phyloP scores from a whole-genome alignment of 2,329 filamentous ascomycete genomes.

The Bipolaris cookei region DNA sequence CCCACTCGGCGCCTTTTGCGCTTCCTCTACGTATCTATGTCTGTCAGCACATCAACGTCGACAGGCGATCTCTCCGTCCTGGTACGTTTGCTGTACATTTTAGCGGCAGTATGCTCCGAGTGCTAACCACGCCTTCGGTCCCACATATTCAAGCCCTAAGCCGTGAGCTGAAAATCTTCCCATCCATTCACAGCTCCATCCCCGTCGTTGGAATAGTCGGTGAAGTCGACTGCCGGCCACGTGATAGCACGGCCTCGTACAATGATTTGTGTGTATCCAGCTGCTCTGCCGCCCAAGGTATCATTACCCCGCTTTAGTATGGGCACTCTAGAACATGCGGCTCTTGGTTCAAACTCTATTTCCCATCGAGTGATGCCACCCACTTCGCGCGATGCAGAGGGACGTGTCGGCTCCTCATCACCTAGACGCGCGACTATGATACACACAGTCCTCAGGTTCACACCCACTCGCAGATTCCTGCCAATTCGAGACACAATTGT shows the following conservation, averaged over 20 bases:
- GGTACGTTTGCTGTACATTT: conserved; percentile 48
- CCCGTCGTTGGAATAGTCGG: conserved; percentile 49
- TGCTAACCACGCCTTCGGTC: conserved; percentile 47
- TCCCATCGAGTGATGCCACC: conserved; percentile 47
- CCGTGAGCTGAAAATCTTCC: conserved; percentile 44
- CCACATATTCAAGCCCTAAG: conserved; percentile 15
- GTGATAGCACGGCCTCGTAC: conserved; percentile 16
- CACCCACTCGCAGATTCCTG: conserved; percentile 46
- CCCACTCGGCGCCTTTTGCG: too few species aligned
- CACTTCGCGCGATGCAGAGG: conserved; percentile 30
- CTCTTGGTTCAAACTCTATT: conserved; percentile 37
- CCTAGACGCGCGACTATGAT: conserved; percentile 53
- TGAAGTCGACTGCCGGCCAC: conserved; percentile 47
- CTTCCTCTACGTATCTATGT: conserved; percentile 28
- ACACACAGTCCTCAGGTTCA: conserved; percentile 49
- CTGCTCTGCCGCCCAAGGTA: conserved; percentile 16
- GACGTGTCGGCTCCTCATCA: conserved; percentile 36
- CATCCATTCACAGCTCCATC: conserved; percentile 41
- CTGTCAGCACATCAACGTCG: conserved; percentile 50
- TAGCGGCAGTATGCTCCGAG: conserved; percentile 28
- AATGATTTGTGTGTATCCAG: conserved; percentile 25
- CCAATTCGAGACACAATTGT: conserved; percentile 49
- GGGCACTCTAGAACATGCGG: not conserved
- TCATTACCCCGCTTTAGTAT: conserved; percentile 14
- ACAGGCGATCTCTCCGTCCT: conserved; percentile 50